phyloP scores from a whole-genome alignment of 192 early-diverging fungal genomes.

The Gaertneriomyces sp. region DNA sequence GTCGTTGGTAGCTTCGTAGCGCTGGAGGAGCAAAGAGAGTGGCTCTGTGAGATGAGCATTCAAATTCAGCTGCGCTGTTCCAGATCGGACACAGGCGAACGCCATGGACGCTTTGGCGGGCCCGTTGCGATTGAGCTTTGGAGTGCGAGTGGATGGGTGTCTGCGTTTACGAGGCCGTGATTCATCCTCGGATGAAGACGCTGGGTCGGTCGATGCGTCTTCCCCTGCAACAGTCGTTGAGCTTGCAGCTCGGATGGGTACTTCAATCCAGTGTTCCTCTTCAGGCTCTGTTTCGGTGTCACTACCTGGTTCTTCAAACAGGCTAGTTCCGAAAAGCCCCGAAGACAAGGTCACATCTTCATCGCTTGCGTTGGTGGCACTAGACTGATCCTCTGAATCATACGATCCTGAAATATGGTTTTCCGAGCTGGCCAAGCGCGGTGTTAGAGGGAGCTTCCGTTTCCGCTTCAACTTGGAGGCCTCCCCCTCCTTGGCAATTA shows the following conservation, averaged over 20 bases:
- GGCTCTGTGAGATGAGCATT: constrained; percentile 23
- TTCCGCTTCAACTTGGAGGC: too few species aligned
- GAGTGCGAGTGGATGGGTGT: too few species aligned
- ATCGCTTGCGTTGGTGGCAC: too few species aligned
- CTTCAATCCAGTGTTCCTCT: not conserved
- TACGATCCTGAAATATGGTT: too few species aligned
- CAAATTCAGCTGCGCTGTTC: constrained; percentile 18
- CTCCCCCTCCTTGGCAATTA: too few species aligned
- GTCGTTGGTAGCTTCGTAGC: constrained; percentile 44
- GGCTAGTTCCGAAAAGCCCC: not conserved
- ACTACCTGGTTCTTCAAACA: not conserved
- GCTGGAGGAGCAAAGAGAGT: constrained; percentile 27
- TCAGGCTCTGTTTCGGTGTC: not conserved
- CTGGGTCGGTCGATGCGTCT: not conserved
- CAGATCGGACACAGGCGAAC: not conserved
- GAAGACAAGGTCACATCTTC: not conserved
- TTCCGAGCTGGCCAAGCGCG: too few species aligned
- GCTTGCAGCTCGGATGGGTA: not conserved
- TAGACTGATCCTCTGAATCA: too few species aligned
- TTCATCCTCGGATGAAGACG: too few species aligned
- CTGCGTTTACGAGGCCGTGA: too few species aligned
- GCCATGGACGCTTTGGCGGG: too few species aligned
- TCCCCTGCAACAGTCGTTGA: not conserved
- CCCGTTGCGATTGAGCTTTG: too few species aligned
- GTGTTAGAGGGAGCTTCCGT: too few species aligned